Base-by-base conservation (phyloP, 805 yeast genomes). In the Suhomyces kilbournensis region DNA sequence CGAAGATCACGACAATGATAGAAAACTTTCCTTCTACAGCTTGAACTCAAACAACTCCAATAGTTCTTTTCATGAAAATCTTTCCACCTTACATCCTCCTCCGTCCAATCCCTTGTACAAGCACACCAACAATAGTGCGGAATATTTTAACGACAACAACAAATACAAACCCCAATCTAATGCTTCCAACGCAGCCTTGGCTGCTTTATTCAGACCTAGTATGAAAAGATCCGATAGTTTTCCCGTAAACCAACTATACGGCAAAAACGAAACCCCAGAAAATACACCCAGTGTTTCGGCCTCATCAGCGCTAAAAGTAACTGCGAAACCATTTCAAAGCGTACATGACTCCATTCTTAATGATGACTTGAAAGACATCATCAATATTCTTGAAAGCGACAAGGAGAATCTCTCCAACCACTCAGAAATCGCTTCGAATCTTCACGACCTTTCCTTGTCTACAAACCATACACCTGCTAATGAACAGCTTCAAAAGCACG, bases 371-470 rank as follows among this genome's bases (percentile, higher is more conserved):
- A 74, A 74, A 54, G 81, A 79, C 17, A 73, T 83, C 49, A 77
- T 83, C 20, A 65, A 70, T 30, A 65, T 83, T 17, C 60, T 83
- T 7, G 83, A 79, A 56, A 72, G 70, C 32, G 71, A 68, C 30
- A 54, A 62, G 14, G 66, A 65, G 26, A 60, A 45, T 62, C 63
- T 56, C 60, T 67, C 65, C 6, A 67, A 60, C 43, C 64, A 68
- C 47, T 60, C 71, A 22, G 74, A 77, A 56, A 66, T 80, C 19
- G 83, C 85, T 0, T 71, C 80, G 23, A 78, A 80, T n/a, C 66
- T 85, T 30, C 87, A 83, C 54, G 80, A 82, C 54, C 65, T 85
- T 30, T 80, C 88, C 1, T 66, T 84, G 3, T 65, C 81, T 1
- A 73, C 79, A 14, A 72, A 61, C 32, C 54, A 55, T 2, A 52